Base-by-base conservation (phyloP, 768 basidiomycete genomes). In the Russula griseocarnosa region DNA sequence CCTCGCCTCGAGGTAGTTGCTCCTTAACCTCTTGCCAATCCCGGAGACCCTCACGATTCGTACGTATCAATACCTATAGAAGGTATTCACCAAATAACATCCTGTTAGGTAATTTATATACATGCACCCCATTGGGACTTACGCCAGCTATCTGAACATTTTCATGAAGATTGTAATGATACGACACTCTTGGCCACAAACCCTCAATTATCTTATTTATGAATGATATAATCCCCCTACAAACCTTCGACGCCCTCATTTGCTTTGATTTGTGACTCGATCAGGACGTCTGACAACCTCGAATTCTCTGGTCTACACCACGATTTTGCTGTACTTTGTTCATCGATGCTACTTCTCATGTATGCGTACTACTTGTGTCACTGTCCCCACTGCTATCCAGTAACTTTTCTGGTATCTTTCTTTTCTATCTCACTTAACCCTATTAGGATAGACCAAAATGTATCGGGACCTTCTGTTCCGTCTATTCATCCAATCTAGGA, bases 51-150 rank as follows among this genome's bases (percentile, higher is more conserved):
- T 52, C 55, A 42, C 26, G 30, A 51, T 22, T 36, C 55, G 60
- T 65, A 61, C 14, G 64, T 57, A 14, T 18, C 32, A 18, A 16
- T 3, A 9, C 18, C 14, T 24, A 13, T 9, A 26, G 22, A 40
- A 18, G 24, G 7, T 40, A 24, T 44, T 55, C 20, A 30, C 8
- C 26, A 20, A 47, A 34, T 56, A 40, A 61, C 26, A 8, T 26
- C 42, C 7, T 13, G 7, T 46, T 24, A 65, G 64, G 16, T 65
- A 65, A 65, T 52, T 65, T 61, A 65, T 65, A 44, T 22, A 52
- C 55, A 32, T 18, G 1, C 54, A 58, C 47, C 38, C 46, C 24
- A 42, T 40, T 16, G 53, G 28, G 50, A 46, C 24, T 22, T 42
- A 46, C 53, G 55, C 36, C 58, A 44, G 20, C 59, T 52, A 65